Evolutionary conservation across 1,284 basidiomycete genomes (phyloP), one percentile per base, ranked within the genome.

Genomic region (Leccinum fallax): DNA sequence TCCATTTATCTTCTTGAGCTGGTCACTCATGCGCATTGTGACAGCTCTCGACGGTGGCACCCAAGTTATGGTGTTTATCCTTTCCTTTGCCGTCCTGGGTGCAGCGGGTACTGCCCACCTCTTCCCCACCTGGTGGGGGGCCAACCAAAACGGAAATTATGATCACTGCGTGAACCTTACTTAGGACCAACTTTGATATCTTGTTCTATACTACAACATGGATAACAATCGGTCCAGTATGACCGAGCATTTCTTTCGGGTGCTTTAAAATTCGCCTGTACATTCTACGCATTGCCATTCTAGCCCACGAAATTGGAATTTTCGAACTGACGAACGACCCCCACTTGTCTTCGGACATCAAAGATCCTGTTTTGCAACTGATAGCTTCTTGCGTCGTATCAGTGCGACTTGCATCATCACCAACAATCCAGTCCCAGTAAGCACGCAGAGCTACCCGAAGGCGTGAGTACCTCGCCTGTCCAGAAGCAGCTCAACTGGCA

Each of bases 61-160:
- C 4, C 84, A 90, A 71, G 81, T 89, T 34, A 86, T 90, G 80
- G 81, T 89, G 30, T 90, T 91, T 72, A 80, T 91, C 34, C 77
- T 90, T 15, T 86, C 85, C 2, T 91, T 91, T 68, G 87, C 88
- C 1, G 87, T 92, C 13, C 85, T 85, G 67, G 89, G 89, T 58
- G 89, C 87, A 11, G 81, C 82, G 4, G 89, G 89, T 1, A 71
- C 71, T 2, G 67, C 81, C 3, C 78, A 80, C 61, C 75, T 83
- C 15, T 89, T 90, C 79, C 86, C 87, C 2, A 61, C 78, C 53
- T 88, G 86, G 86, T 82, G 81, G 71, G 85, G 84, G n/a, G 80
- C 79, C 9, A 78, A 81, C 62, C 78, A 80, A 60, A 68, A 61
- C 38, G 79, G 78, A 66, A 72, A 73, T 65, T 73, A 67, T 16